These are phyloP conservation scores for Trichoderma parareesei DNA, from an alignment of 495 filamentous ascomycete genomes.

Conservation along the genomic window DNA sequence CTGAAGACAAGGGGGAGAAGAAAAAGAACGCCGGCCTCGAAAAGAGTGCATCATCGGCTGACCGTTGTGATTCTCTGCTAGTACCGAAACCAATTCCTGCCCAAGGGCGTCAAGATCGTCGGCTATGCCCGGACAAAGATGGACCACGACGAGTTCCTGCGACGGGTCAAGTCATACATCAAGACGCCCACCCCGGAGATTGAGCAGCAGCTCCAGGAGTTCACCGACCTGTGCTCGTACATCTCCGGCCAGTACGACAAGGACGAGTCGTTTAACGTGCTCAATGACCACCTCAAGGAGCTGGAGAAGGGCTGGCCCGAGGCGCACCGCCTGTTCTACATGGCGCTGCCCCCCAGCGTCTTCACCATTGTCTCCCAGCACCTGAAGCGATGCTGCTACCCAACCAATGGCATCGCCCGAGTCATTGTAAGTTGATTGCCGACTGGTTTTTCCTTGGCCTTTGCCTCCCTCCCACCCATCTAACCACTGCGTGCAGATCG, in stretches of 20 bases:
- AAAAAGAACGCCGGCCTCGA: background rate
- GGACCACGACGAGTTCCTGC: slow-evolving; percentile 92
- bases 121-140: slow-evolving; percentile 99
- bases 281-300: slow-evolving; percentile 83
- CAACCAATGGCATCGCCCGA: slow-evolving; percentile 75
- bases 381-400: slow-evolving; percentile 95
- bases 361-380: slow-evolving; percentile 97
- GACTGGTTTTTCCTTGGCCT: background rate
- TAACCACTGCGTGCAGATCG: slow-evolving; percentile 52
- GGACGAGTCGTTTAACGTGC: slow-evolving; percentile 85
- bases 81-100: slow-evolving; percentile 98
- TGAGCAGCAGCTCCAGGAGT: slow-evolving; percentile 86
- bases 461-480: background rate
- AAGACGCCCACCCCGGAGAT: slow-evolving; percentile 98
- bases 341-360: slow-evolving; percentile 95
- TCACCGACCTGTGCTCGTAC: slow-evolving; percentile 83
- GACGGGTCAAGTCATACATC: slow-evolving; percentile 93
- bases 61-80: slow-evolving; percentile 32
- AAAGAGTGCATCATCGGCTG: background rate
- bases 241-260: slow-evolving; percentile 95
- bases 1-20: too few relatives aligned
- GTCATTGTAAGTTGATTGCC: slow-evolving; percentile 63
- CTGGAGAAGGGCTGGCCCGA: slow-evolving; percentile 76
- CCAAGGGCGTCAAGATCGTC: slow-evolving; percentile 93
- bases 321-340: slow-evolving; percentile 94